These are phyloP conservation scores for Mucor piriformis DNA, from an alignment of 371 early-diverging fungal genomes.

Conservation along the genomic window DNA sequence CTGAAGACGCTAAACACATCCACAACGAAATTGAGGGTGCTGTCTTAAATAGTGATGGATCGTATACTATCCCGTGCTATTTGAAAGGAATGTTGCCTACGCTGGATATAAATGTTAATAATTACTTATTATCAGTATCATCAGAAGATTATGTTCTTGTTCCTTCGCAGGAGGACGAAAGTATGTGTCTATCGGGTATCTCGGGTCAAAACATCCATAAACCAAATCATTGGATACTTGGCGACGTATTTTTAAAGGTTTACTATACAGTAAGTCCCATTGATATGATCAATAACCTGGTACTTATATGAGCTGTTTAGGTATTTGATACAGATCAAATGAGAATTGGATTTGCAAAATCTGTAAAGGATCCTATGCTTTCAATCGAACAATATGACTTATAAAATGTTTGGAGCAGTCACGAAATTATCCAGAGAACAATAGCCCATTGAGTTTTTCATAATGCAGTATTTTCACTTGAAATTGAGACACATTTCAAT, in stretches of 20 bases:
- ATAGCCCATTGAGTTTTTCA: too few relatives aligned
- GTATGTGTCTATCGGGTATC: slow-evolving; percentile 71
- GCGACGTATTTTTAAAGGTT: slow-evolving; percentile 74
- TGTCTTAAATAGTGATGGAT: slow-evolving; percentile 52
- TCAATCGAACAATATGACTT: slow-evolving; percentile 7
- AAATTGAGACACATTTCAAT: too few relatives aligned
- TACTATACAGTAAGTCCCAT: slow-evolving; percentile 67
- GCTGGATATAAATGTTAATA: slow-evolving; percentile 54
- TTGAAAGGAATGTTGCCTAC: slow-evolving; percentile 47
- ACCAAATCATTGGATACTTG: slow-evolving; percentile 69
- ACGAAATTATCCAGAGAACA: too few relatives aligned
- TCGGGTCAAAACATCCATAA: slow-evolving; percentile 43
- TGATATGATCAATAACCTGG: neutral
- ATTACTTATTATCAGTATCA: slow-evolving; percentile 50
- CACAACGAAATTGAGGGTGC: slow-evolving; percentile 64
- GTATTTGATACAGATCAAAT: slow-evolving; percentile 22
- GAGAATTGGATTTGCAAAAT: slow-evolving; percentile 26
- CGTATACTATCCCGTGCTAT: slow-evolving; percentile 52
- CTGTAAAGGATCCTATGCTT: slow-evolving; percentile 8
- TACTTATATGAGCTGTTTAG: neutral
- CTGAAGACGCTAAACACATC: slow-evolving; percentile 66
- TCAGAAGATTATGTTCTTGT: slow-evolving; percentile 65
- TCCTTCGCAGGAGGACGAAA: slow-evolving; percentile 34
- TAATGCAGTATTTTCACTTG: too few relatives aligned
- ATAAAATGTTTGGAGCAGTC: too few relatives aligned